Percentiles rank a stretch among this genome's conserved stretches.
Evolutionary conservation across 2,329 filamentous ascomycete species (phyloP).

Genomic region (Alternaria incomplexa): DNA sequence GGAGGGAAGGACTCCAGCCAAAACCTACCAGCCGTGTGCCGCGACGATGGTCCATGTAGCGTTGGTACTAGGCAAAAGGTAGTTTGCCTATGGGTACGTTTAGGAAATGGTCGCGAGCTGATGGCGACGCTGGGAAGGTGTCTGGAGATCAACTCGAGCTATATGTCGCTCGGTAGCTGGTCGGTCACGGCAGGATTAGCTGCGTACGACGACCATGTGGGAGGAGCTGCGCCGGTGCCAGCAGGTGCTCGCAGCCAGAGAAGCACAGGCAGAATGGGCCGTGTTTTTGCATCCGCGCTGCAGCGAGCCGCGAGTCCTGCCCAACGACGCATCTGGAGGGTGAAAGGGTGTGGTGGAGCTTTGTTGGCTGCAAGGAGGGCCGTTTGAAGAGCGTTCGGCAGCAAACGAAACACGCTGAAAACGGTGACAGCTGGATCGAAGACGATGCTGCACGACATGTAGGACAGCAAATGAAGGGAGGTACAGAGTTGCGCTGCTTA

Average conservation of each 20-base stretch:
- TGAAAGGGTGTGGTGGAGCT: conserved; percentile 16
- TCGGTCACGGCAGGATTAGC: conserved; percentile 19
- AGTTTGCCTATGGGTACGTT: conserved; percentile 1
- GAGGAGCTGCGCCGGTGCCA: conserved; percentile 26
- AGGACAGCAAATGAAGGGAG: conserved; percentile 25
- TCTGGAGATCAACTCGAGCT: conserved; percentile 12
- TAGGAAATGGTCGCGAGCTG: conserved; percentile 23
- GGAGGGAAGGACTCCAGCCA: conserved; percentile 23
- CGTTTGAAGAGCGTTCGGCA: conserved; percentile 10
- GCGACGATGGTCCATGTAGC: conserved; percentile 34
- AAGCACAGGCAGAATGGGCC: conserved; percentile 28
- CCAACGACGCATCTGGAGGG: conserved; percentile 23
- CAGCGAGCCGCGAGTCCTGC: conserved; percentile 32
- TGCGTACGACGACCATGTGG: conserved; percentile 29
- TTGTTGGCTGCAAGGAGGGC: conserved; percentile 7
- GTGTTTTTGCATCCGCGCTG: conserved; percentile 26
- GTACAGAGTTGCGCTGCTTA: conserved; percentile 15
- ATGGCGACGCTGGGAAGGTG: conserved; percentile 3
- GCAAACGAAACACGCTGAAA: conserved; percentile 25
- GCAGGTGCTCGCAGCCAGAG: conserved; percentile 17
- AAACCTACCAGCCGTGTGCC: conserved; percentile 27
- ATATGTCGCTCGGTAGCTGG: conserved; percentile 26
- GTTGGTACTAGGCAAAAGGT: conserved; percentile 23
- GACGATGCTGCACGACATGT: conserved; percentile 18
- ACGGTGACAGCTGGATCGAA: conserved; percentile 16